These are phyloP conservation scores for Metroxylon sagu DNA, from an alignment of 176 grass and related monocot genomes.

Conservation along the genomic window DNA sequence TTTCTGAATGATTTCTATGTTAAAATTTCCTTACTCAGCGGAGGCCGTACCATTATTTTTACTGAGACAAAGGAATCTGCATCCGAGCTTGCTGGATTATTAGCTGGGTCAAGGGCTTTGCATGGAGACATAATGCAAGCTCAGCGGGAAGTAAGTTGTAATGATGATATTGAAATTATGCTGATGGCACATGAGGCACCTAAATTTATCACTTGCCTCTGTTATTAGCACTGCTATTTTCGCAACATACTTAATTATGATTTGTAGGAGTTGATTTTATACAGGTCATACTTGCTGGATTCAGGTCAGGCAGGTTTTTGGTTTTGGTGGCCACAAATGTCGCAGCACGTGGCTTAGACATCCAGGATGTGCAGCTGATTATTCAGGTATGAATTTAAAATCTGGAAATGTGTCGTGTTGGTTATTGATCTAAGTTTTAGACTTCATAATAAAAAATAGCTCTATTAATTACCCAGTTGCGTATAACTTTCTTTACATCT, in stretches of 20 bases:
- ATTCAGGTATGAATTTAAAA: slow-evolving; percentile 56
- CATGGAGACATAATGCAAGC: slow-evolving; percentile 86
- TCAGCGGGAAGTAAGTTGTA: slow-evolving; percentile 78
- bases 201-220: too few relatives aligned
- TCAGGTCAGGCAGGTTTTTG: slow-evolving; percentile 74
- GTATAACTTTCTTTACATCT: slow-evolving; percentile 12
- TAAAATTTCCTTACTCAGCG: slow-evolving; percentile 34
- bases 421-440: neutral
- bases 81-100: slow-evolving; percentile 62
- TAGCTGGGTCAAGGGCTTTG: slow-evolving; percentile 75
- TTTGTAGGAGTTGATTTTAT: slow-evolving; percentile 17
- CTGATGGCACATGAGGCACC: too few relatives aligned
- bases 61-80: slow-evolving; percentile 80
- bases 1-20: neutral
- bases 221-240: too few relatives aligned
- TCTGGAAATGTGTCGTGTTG: neutral
- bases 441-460: too few relatives aligned
- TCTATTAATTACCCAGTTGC: too few relatives aligned
- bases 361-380: slow-evolving; percentile 93
- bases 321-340: slow-evolving; percentile 97
- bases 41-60: slow-evolving; percentile 90
- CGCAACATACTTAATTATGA: neutral
- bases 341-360: slow-evolving; percentile 85
- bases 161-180: neutral
- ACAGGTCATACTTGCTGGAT: slow-evolving; percentile 87